Evolutionary conservation across 2,329 filamentous ascomycete species (phyloP).

Genomic region (Allantophomopsis lycopodina): DNA sequence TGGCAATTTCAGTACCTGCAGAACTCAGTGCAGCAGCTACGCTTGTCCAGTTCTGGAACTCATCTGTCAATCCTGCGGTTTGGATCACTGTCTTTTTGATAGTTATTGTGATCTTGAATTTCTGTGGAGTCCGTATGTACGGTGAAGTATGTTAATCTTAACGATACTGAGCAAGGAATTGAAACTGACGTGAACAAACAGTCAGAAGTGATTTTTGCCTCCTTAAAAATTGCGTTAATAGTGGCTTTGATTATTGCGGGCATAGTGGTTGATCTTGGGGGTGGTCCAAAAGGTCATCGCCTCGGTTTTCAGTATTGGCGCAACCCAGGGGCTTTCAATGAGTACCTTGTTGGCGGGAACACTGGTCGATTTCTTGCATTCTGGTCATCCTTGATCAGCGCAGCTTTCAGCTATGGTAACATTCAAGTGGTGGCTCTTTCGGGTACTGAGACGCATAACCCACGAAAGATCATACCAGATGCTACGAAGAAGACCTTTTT

Average conservation of each 20-base stretch:
- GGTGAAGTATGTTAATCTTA: slow-evolving; percentile 2
- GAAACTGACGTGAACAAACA: too few species aligned
- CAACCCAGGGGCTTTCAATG: slow-evolving; percentile 22
- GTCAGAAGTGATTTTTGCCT: slow-evolving; percentile 44
- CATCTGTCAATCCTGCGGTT: slow-evolving; percentile 56
- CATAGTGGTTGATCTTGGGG: slow-evolving; percentile 49
- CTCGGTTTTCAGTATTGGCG: slow-evolving; percentile 31
- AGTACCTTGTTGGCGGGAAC: slow-evolving; percentile 26
- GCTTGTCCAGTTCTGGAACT: slow-evolving; percentile 25
- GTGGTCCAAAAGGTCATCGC: slow-evolving; percentile 36
- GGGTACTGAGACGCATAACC: slow-evolving; percentile 51
- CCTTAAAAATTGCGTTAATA: slow-evolving; percentile 56
- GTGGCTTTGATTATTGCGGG: slow-evolving; percentile 51
- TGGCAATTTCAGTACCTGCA: background rate
- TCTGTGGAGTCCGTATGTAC: slow-evolving; percentile 25
- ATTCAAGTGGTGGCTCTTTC: slow-evolving; percentile 43
- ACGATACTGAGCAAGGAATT: too few species aligned
- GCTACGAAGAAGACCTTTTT: slow-evolving; percentile 45
- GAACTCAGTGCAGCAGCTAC: background rate
- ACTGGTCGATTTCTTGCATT: slow-evolving; percentile 40
- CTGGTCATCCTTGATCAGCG: slow-evolving; percentile 29
- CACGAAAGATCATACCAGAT: slow-evolving; percentile 52
- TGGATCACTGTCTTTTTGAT: slow-evolving; percentile 61
- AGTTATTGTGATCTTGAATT: slow-evolving; percentile 48
- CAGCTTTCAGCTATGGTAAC: slow-evolving; percentile 44